phyloP scores from a whole-genome alignment of 2,329 filamentous ascomycete genomes.

The Talaromyces sp. region DNA sequence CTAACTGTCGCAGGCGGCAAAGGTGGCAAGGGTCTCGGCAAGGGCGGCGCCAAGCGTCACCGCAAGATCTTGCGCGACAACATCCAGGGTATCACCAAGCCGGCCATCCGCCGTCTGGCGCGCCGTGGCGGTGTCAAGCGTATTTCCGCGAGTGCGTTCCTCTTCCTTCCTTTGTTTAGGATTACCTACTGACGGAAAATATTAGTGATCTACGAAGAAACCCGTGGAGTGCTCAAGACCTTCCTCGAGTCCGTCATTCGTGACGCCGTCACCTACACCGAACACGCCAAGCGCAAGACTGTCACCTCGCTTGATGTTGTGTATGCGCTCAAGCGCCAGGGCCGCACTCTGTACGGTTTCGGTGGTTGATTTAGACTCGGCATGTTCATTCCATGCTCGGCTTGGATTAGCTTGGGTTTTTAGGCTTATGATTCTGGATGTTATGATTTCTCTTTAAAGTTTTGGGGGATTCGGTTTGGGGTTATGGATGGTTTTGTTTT shows the following conservation, averaged over 20 bases:
- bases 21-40: slow-evolving; percentile 95
- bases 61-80: slow-evolving; percentile 99
- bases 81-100: slow-evolving; percentile 99
- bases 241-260: slow-evolving; percentile 79
- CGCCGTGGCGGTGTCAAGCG: slow-evolving; percentile 99
- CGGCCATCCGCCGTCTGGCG: slow-evolving; percentile 95
- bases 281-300: slow-evolving; percentile 70
- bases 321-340: slow-evolving; percentile 61
- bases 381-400: slow-evolving; percentile 36
- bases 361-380: slow-evolving; percentile 61
- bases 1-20: slow-evolving; percentile 65
- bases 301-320: slow-evolving; percentile 58
- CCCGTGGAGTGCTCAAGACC: slow-evolving; percentile 74
- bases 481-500: not conserved
- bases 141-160: slow-evolving; percentile 71
- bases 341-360: slow-evolving; percentile 76
- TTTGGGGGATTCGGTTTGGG: not conserved
- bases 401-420: slow-evolving; percentile 27
- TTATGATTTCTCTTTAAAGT: not conserved
- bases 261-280: slow-evolving; percentile 75
- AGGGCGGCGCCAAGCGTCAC: slow-evolving; percentile 98
- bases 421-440: slow-evolving; percentile 17
- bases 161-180: not conserved
- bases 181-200: not conserved
- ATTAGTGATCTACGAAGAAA: slow-evolving; percentile 73